A percentile compares a stretch with the other conserved stretches of the same genome.
Evolutionary conservation across 768 basidiomycete genomes (phyloP).

Genomic region (Lentinula raphanica): DNA sequence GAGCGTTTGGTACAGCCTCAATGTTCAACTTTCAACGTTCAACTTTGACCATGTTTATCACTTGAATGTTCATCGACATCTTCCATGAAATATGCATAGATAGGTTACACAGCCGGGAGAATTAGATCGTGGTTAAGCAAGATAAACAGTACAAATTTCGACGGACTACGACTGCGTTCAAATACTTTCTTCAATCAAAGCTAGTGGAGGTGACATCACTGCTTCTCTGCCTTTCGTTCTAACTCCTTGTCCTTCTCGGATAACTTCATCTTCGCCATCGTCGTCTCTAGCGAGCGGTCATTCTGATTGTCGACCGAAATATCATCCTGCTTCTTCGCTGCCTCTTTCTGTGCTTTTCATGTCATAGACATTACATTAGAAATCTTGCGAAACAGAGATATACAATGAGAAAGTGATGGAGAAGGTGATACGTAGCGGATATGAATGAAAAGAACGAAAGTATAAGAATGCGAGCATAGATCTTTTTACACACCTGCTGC

Average conservation of each 20-base stretch:
- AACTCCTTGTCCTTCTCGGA: constrained; percentile 13
- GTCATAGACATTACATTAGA: background rate
- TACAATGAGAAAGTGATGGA: background rate
- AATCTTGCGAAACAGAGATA: background rate
- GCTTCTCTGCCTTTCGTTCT: no score
- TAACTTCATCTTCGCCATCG: constrained; percentile 27
- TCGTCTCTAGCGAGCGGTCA: constrained; percentile 17
- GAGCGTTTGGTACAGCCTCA: constrained; percentile 9
- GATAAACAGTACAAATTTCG: background rate
- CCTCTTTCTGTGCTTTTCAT: constrained; percentile 1
- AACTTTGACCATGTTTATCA: no score
- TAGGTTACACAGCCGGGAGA: no score
- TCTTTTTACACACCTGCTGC: background rate
- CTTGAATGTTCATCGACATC: no score
- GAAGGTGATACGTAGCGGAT: background rate
- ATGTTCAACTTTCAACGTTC: background rate
- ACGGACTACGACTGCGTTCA: background rate
- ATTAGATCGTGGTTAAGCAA: background rate
- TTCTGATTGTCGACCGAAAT: constrained; percentile 16
- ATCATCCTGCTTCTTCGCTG: constrained; percentile 18
- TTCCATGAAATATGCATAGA: no score
- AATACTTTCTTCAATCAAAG: no score
- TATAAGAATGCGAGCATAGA: background rate
- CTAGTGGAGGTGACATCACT: no score
- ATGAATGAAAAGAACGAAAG: background rate